Evolutionary conservation across 2,329 filamentous ascomycete species (phyloP), one percentile per base, ranked within the genome.

Genomic region (Sarocladiaceae sp.): DNA sequence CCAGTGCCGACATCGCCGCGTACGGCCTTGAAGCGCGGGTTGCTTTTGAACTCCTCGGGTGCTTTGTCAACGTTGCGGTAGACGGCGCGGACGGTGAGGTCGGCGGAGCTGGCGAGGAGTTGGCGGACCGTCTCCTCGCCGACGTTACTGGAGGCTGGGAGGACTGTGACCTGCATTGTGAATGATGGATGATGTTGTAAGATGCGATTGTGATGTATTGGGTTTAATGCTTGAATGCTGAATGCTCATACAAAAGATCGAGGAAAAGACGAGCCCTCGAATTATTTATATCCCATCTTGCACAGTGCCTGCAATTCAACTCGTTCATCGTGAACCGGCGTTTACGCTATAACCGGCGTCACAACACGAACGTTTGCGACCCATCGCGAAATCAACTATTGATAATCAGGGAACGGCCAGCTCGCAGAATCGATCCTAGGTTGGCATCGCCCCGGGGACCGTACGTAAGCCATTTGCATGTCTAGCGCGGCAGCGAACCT

Each of bases 141-240:
- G n/a, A 55, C 58, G 33, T 56, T 51, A 13, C 59, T 57, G 4
- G 62, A 64, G 11, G 61, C 62, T 6, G 62, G 62, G 1, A 64
- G 29, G 19, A 64, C 45, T 4, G 58, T 58, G 45, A 64, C 53
- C n/a, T 56, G 53, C 60, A 62, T 62, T n/a, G 26, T 54, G 48
- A 32, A 43, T 19, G 6, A n/a, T 6, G 16, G 13, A n/a, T 33
- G 5, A n/a, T n/a, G n/a, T n/a, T n/a, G n/a, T n/a, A 15, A 33
- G 31, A 5, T n/a, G 31, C 5, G 31, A 15, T 6, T 33, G 5
- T 33, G 31, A 33, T 6, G 31, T 7, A 33, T n/a, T 33, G 31
- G 6, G 31, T n/a, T 7, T 33, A 5, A 33, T 6, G n/a, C 31
- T 6, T 7, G 6, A 15, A 5, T 15, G 5, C n/a, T 33, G 6